These are phyloP conservation scores for Alternaria triticimaculans DNA, from an alignment of 2,329 filamentous ascomycete species.

Conservation along the genomic window DNA sequence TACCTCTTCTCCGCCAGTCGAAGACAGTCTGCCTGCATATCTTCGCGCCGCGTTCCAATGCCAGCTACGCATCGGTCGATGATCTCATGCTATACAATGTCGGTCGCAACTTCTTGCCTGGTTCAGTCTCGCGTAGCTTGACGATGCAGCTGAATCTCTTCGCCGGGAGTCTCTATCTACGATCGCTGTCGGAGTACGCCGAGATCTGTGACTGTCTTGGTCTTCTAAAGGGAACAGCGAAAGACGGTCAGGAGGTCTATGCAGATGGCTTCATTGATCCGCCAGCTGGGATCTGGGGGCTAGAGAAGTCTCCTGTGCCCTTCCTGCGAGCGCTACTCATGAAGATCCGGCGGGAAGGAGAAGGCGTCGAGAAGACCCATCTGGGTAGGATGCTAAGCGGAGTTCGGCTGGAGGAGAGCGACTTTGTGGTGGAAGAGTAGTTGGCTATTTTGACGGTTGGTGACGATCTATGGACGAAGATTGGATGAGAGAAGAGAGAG, in stretches of 20 bases:
- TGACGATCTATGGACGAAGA: background rate
- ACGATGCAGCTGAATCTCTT: slow-evolving; percentile 67
- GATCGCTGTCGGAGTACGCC: slow-evolving; percentile 61
- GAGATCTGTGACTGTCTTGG: slow-evolving; percentile 61
- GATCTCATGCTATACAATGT: slow-evolving; percentile 54
- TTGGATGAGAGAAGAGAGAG: background rate
- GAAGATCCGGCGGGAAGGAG: slow-evolving; percentile 42
- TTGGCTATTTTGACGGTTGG: background rate
- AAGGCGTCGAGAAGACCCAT: slow-evolving; percentile 54
- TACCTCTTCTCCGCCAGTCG: slow-evolving; percentile 49
- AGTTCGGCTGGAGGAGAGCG: slow-evolving; percentile 39
- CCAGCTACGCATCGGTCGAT: slow-evolving; percentile 52
- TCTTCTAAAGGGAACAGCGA: slow-evolving; percentile 45
- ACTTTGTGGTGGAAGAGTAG: slow-evolving; percentile 29
- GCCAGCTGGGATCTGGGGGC: slow-evolving; percentile 35
- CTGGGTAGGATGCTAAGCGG: slow-evolving; percentile 52
- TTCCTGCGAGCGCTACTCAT: slow-evolving; percentile 50
- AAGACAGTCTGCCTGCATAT: slow-evolving; percentile 55
- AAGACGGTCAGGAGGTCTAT: slow-evolving; percentile 33
- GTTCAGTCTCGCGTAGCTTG: slow-evolving; percentile 34
- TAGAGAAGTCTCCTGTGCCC: slow-evolving; percentile 50
- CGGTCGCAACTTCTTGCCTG: slow-evolving; percentile 17
- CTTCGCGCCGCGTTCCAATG: slow-evolving; percentile 58
- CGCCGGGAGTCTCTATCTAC: slow-evolving; percentile 70
- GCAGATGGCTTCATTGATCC: slow-evolving; percentile 47